Evolutionary conservation across 129 eudicot genomes (phyloP).

Genomic region (Glebionis coronaria): DNA sequence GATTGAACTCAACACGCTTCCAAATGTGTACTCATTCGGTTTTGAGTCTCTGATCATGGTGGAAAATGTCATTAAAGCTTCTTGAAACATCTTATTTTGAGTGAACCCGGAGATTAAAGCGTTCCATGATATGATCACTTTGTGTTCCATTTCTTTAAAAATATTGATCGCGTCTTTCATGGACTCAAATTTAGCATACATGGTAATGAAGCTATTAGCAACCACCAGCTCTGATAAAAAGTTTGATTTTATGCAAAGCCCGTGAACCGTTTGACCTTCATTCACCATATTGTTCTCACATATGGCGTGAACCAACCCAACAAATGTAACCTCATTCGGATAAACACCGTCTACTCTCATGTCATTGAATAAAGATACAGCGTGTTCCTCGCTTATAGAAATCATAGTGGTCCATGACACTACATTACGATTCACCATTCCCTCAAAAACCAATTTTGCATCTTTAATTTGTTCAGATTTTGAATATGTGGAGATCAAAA

Average conservation of each 20-base stretch:
- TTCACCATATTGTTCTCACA: conserved; percentile 36
- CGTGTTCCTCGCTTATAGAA: conserved; percentile 58
- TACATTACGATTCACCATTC: conserved; percentile 62
- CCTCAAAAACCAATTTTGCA: conserved; percentile 58
- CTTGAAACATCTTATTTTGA: conserved; percentile 58
- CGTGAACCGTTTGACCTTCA: conserved; percentile 80
- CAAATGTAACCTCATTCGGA: conserved; percentile 82
- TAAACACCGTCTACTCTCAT: conserved; percentile 65
- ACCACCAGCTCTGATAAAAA: conserved; percentile 52
- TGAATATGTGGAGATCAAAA: conserved; percentile 65
- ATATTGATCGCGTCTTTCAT: conserved; percentile 50
- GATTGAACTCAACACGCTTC: conserved; percentile 75
- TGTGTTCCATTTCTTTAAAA: conserved; percentile 56
- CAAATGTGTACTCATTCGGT: conserved; percentile 84
- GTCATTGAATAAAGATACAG: conserved; percentile 45
- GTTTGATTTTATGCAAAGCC: conserved; percentile 57
- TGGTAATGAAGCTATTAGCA: conserved; percentile 77
- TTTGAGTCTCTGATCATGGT: conserved; percentile 34
- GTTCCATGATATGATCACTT: conserved; percentile 74
- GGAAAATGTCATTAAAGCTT: conserved; percentile 61
- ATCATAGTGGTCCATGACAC: conserved; percentile 92
- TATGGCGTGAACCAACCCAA: conserved; percentile 64
- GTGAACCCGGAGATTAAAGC: conserved; percentile 72
- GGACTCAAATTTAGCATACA: conserved; percentile 75
- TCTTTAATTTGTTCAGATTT: conserved; percentile 57